Evolutionary conservation across 2,329 filamentous ascomycete genomes (phyloP).

Genomic region (Colletotrichum higginsianum): DNA sequence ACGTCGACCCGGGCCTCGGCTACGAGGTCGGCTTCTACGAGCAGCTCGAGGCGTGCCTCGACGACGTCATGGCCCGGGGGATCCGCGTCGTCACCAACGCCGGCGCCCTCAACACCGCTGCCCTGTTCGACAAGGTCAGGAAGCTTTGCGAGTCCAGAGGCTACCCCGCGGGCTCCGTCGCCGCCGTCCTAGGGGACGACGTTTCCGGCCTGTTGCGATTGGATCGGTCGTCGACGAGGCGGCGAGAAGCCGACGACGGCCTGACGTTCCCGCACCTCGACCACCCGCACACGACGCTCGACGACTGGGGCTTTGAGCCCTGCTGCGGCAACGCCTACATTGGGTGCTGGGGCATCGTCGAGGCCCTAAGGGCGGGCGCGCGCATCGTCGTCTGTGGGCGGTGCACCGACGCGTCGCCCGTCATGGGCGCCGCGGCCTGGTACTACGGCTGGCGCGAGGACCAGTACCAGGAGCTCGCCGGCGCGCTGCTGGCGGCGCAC

Average conservation of each 20-base stretch:
- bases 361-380: constrained; percentile 55
- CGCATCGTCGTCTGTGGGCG: constrained; percentile 61
- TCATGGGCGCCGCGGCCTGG: constrained; percentile 67
- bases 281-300: constrained; percentile 47
- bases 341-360: constrained; percentile 60
- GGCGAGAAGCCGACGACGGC: background rate
- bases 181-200: constrained; percentile 22
- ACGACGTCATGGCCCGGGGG: constrained; percentile 53
- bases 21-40: constrained; percentile 41
- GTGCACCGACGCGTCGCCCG: constrained; percentile 61
- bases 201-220: constrained; percentile 25
- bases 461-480: constrained; percentile 63
- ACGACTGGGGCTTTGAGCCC: constrained; percentile 48
- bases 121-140: constrained; percentile 50
- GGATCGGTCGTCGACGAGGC: background rate
- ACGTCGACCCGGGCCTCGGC: constrained; percentile 34
- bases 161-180: constrained; percentile 28
- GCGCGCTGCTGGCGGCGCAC: constrained; percentile 62
- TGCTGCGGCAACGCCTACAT: constrained; percentile 63
- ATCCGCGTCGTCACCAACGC: constrained; percentile 58
- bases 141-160: constrained; percentile 47
- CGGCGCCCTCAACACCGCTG: constrained; percentile 55
- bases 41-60: constrained; percentile 54
- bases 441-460: constrained; percentile 65
- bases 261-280: constrained; percentile 48